A percentile compares a stretch with the other conserved stretches of the same genome.
Evolutionary conservation across 805 yeast species (phyloP).

Genomic region (Peterozyma xylosa): DNA sequence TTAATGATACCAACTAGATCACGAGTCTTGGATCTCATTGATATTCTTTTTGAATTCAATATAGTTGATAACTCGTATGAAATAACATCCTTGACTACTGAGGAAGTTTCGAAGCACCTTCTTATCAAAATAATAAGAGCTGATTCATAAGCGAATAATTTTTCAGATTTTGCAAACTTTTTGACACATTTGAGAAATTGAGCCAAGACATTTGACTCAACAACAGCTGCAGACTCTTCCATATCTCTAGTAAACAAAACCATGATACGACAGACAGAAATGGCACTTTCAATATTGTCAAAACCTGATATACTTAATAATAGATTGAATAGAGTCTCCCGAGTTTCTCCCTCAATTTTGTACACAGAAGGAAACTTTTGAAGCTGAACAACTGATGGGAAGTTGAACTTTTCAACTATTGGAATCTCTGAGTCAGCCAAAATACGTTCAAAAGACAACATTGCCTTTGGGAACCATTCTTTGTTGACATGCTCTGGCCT

Average conservation of each 20-base stretch:
- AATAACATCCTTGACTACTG: constrained; percentile 40
- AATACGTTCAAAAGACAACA: constrained; percentile 48
- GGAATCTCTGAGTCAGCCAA: constrained; percentile 48
- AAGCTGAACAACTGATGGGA: constrained; percentile 8
- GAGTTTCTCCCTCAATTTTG: constrained; percentile 13
- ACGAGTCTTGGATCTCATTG: constrained; percentile 19
- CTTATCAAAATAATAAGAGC: constrained; percentile 50
- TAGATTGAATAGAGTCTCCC: constrained; percentile 30
- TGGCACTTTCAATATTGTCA: constrained; percentile 37
- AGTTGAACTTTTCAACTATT: constrained; percentile 21
- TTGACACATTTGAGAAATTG: constrained; percentile 22
- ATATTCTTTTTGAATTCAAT: constrained; percentile 3
- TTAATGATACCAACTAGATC: constrained; percentile 39
- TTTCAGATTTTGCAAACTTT: constrained; percentile 24
- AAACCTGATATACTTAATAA: constrained; percentile 34
- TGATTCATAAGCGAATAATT: constrained; percentile 30
- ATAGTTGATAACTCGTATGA: constrained; percentile 32
- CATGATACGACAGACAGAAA: constrained; percentile 46
- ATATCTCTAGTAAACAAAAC: constrained; percentile 44
- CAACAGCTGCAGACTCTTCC: constrained; percentile 28
- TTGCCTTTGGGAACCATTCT: constrained; percentile 53
- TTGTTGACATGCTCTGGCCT: constrained; percentile 29
- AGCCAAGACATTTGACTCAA: constrained; percentile 36
- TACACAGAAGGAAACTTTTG: constrained; percentile 14
- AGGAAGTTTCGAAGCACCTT: constrained; percentile 59